Evolutionary conservation across 2,329 filamentous ascomycete genomes (phyloP).

Genomic region (Chaetomiaceae sp.): DNA sequence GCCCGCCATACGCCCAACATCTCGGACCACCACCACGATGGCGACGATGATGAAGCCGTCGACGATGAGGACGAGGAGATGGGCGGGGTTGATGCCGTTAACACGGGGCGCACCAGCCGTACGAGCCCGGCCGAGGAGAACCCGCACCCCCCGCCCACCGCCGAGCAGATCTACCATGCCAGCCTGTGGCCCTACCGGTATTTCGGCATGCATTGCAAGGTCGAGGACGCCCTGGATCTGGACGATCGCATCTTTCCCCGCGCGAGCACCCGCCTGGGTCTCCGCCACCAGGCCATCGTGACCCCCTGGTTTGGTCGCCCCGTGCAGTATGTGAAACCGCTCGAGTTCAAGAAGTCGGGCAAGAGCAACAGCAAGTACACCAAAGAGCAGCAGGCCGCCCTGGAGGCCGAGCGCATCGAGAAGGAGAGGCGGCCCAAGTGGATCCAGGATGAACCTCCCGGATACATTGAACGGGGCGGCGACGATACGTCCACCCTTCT

Average conservation of each 20-base stretch:
- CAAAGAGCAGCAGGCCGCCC: constrained; percentile 72
- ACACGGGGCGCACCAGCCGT: constrained; percentile 42
- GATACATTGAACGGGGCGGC: constrained; percentile 79
- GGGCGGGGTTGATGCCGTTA: constrained; percentile 41
- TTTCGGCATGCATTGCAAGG: constrained; percentile 88
- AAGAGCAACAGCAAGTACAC: constrained; percentile 73
- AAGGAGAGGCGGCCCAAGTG: constrained; percentile 83
- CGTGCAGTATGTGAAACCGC: constrained; percentile 84
- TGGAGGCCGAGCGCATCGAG: constrained; percentile 76
- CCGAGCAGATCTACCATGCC: constrained; percentile 86
- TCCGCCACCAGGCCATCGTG: constrained; percentile 85
- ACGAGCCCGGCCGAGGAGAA: constrained; percentile 62
- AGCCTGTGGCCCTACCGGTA: constrained; percentile 97
- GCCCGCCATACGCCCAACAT: constrained; percentile 78
- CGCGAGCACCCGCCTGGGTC: constrained; percentile 86
- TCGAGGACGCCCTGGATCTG: constrained; percentile 92
- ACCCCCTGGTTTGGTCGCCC: constrained; percentile 79
- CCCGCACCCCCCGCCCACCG: constrained; percentile 57
- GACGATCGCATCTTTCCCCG: constrained; percentile 97
- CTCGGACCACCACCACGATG: constrained; percentile 60
- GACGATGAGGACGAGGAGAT: constrained; percentile 70
- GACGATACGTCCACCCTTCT: constrained; percentile 74
- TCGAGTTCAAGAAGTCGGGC: constrained; percentile 76
- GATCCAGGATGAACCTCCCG: constrained; percentile 85
- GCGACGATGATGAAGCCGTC: constrained; percentile 57